These are phyloP conservation scores for Podaxis carcinomalis DNA, from an alignment of 768 basidiomycete species.

Conservation along the genomic window DNA sequence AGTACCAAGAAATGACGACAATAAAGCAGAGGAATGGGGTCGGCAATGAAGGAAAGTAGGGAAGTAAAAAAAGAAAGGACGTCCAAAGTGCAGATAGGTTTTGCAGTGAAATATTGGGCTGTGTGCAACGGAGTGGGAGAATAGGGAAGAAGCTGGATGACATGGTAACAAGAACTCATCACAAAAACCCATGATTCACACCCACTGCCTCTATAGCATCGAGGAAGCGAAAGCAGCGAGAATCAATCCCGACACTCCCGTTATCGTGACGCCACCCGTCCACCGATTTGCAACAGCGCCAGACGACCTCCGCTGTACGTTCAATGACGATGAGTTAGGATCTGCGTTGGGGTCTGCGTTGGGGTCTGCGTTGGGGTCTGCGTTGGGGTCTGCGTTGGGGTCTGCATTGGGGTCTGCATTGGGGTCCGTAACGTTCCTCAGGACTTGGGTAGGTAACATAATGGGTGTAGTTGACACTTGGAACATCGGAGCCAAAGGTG, in stretches of 20 bases:
- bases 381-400: not conserved
- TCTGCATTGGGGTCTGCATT: constrained; percentile 7
- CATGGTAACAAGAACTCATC: constrained; percentile 11
- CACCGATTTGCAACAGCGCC: constrained; percentile 22
- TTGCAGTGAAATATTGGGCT: not conserved
- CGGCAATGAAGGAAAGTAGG: constrained; percentile 1
- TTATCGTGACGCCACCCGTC: constrained; percentile 19
- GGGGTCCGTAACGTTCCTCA: constrained; percentile 51
- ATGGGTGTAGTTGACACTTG: constrained; percentile 66
- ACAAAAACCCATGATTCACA: not conserved
- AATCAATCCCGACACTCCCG: constrained; percentile 25
- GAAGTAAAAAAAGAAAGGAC: constrained; percentile 2
- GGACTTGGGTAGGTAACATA: constrained; percentile 74
- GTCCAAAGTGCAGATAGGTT: constrained; percentile 10
- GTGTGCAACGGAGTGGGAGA: constrained; percentile 8
- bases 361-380: not conserved
- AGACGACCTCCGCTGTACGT: constrained; percentile 20
- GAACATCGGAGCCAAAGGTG: constrained; percentile 69
- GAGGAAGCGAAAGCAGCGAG: constrained; percentile 24
- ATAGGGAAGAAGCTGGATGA: constrained; percentile 5
- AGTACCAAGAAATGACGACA: not conserved
- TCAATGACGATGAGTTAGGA: constrained; percentile 14
- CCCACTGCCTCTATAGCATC: constrained; percentile 24
- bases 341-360: not conserved
- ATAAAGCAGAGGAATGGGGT: constrained; percentile 5